These are phyloP conservation scores for Porpolomopsis calyptriformis DNA, from an alignment of 768 basidiomycete species.

Conservation along the genomic window DNA sequence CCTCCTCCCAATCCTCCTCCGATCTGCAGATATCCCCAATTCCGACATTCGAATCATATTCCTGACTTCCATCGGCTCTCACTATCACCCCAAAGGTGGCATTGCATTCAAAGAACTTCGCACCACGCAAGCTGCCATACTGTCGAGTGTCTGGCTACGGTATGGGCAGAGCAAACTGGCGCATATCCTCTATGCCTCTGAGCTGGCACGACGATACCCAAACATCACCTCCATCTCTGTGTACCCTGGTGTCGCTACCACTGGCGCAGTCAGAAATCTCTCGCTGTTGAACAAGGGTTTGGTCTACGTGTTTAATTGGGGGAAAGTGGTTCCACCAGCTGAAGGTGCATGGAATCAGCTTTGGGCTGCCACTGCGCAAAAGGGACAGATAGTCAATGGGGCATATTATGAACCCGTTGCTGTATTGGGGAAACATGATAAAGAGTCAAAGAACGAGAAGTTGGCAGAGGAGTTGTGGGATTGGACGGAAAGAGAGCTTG, in stretches of 20 bases:
- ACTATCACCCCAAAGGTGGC: not conserved
- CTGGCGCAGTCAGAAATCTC: not conserved
- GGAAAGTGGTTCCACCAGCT: not conserved
- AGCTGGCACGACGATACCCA: conserved; percentile 18
- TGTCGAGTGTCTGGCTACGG: not conserved
- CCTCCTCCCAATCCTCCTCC: conserved; percentile 16
- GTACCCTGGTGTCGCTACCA: conserved; percentile 14
- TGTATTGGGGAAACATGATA: not conserved
- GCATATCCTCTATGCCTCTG: conserved; percentile 17
- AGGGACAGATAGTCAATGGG: not conserved
- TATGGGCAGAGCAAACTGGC: conserved; percentile 12
- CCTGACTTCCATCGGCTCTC: conserved; percentile 8
- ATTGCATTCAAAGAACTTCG: not conserved
- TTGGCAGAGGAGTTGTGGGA: conserved; percentile 1
- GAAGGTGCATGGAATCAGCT: not conserved
- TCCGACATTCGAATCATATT: conserved; percentile 22
- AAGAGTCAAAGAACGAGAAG: not conserved
- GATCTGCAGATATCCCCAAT: conserved; percentile 16
- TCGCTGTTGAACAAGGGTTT: not conserved
- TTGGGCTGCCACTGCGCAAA: not conserved
- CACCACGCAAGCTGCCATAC: not conserved
- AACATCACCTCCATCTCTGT: conserved; percentile 19
- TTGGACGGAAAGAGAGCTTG: conserved; percentile 1
- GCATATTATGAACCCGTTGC: not conserved
- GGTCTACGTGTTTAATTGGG: not conserved